Conservation (phyloP, 2,329 filamentous ascomycete species). For the Anthostomella pinea region DNA sequence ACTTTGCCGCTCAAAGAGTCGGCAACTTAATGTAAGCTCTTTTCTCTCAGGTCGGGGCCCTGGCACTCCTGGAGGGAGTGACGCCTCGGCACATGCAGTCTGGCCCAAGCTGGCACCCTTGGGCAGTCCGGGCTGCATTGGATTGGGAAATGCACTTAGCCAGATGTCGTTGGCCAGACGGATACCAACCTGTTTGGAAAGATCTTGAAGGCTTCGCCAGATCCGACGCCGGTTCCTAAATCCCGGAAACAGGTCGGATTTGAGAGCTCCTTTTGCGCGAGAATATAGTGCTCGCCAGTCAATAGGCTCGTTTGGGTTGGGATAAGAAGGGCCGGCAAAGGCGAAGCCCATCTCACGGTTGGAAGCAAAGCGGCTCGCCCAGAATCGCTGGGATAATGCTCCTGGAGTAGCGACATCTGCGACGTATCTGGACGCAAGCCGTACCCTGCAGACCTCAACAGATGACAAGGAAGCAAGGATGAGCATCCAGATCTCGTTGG, state of each 20-base stretch:
- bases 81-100: constrained; percentile 2
- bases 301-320: constrained; percentile 9
- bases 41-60: background rate
- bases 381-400: constrained; percentile 18
- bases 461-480: constrained; percentile 15
- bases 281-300: constrained; percentile 21
- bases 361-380: constrained; percentile 18
- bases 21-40: constrained; percentile 12
- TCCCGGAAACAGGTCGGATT: constrained; percentile 12
- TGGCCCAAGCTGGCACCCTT: background rate
- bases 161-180: constrained; percentile 14
- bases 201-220: constrained; percentile 14
- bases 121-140: background rate
- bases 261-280: constrained; percentile 14
- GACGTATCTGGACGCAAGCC: constrained; percentile 18
- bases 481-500: constrained; percentile 19
- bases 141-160: constrained; percentile 6
- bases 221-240: constrained; percentile 19
- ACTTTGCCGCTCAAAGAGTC: constrained; percentile 15
- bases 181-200: constrained; percentile 11
- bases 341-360: constrained; percentile 21
- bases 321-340: constrained; percentile 14
- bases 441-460: constrained; percentile 13
- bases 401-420: constrained; percentile 11
- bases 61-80: background rate